These are phyloP conservation scores for Erodium moschatum DNA, from an alignment of 441 rosid species.

Conservation along the genomic window DNA sequence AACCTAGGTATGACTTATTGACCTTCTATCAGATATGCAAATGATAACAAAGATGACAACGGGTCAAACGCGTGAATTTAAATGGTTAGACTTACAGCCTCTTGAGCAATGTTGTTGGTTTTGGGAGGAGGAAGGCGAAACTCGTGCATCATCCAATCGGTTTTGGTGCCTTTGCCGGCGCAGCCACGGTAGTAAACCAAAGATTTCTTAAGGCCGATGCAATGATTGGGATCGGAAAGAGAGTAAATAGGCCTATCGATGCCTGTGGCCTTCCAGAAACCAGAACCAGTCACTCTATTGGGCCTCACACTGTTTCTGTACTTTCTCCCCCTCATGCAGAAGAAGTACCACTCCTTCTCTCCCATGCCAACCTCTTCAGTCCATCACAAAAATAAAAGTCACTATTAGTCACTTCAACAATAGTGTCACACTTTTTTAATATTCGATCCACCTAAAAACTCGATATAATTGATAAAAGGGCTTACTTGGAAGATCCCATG, in stretches of 20 bases:
- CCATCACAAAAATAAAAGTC: neutral
- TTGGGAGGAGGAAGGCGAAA: conserved; percentile 32
- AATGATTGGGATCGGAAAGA: conserved; percentile 25
- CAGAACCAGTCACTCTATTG: conserved; percentile 50
- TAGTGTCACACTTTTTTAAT: no score
- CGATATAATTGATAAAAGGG: neutral
- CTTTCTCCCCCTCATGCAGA: conserved; percentile 47
- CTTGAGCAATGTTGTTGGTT: conserved; percentile 19
- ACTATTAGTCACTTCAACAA: no score
- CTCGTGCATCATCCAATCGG: conserved; percentile 54
- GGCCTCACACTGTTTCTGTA: conserved; percentile 56
- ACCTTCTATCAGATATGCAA: no score
- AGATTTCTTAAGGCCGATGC: conserved; percentile 52
- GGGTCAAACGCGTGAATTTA: no score
- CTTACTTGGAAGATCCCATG: conserved; percentile 71
- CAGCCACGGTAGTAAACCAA: conserved; percentile 44
- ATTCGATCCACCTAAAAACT: no score
- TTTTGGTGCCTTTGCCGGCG: conserved; percentile 47
- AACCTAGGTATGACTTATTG: no score
- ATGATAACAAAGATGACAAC: no score
- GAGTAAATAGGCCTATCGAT: conserved; percentile 44
- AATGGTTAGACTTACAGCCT: conserved; percentile 26
- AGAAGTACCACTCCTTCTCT: conserved; percentile 51
- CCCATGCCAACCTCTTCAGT: conserved; percentile 35
- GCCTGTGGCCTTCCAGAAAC: conserved; percentile 64